Percentiles rank a stretch among this genome's conserved stretches.
Conservation (phyloP, 306 rosid species). For the Trifolium dubium region DNA sequence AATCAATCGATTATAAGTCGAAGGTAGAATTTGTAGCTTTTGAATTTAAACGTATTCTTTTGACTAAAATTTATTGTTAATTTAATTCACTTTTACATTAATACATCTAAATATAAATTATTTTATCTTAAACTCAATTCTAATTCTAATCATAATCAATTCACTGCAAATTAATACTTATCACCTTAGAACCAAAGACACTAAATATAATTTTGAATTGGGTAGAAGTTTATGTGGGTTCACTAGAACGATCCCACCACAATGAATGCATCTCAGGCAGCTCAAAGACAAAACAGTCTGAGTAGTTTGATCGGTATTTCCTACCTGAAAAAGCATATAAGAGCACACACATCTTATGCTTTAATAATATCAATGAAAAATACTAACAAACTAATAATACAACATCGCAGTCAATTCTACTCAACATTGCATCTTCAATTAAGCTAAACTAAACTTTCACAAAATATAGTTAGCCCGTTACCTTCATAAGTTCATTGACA, state of each 20-base stretch:
- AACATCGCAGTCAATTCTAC: background rate
- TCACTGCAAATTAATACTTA: too few relatives aligned
- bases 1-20: too few relatives aligned
- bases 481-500: background rate
- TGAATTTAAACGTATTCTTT: too few relatives aligned
- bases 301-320: background rate
- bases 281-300: background rate
- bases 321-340: background rate
- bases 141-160: too few relatives aligned
- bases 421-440: background rate
- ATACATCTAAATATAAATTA: too few relatives aligned
- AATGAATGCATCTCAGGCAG: background rate
- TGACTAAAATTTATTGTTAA: too few relatives aligned
- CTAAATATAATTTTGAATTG: background rate
- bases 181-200: too few relatives aligned
- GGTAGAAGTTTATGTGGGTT: background rate
- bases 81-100: too few relatives aligned
- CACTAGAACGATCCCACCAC: slow-evolving; percentile 2
- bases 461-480: background rate
- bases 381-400: too few relatives aligned
- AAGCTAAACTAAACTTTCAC: background rate
- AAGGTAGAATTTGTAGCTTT: too few relatives aligned
- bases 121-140: too few relatives aligned
- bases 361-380: background rate
- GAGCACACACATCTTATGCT: background rate